Conservation (phyloP, 2,329 filamentous ascomycete genomes). For the Plectosphaerella plurivora region DNA sequence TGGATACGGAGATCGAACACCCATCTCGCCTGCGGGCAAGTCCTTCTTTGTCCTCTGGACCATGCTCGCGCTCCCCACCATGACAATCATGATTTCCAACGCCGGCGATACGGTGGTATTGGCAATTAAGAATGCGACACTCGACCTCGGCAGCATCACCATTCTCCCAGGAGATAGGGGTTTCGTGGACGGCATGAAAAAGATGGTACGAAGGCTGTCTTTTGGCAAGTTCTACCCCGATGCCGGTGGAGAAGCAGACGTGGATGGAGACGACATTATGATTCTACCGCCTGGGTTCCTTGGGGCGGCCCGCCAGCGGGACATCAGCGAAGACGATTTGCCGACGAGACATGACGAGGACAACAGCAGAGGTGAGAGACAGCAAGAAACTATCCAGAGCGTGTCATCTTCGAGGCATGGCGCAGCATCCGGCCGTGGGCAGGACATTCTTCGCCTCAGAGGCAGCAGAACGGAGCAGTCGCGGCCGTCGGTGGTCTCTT, state of each 20-base stretch:
- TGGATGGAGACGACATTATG: conserved; percentile 25
- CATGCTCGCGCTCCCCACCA: conserved; percentile 77
- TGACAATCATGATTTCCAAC: conserved; percentile 81
- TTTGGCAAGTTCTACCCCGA: conserved; percentile 6
- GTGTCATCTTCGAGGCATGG: background rate
- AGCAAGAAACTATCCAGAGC: conserved; percentile 2
- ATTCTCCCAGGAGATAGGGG: conserved; percentile 55
- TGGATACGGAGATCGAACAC: conserved; percentile 78
- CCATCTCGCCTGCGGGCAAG: conserved; percentile 71
- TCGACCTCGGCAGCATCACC: conserved; percentile 53
- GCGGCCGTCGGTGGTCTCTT: background rate
- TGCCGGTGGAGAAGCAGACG: conserved; percentile 4
- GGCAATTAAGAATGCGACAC: conserved; percentile 48
- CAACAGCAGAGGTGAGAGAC: conserved; percentile 12
- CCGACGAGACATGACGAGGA: conserved; percentile 9
- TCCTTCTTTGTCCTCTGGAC: conserved; percentile 95
- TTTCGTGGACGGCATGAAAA: conserved; percentile 39
- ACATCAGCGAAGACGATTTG: conserved; percentile 13
- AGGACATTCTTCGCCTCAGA: background rate
- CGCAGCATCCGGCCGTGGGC: background rate
- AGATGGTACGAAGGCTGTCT: conserved; percentile 19
- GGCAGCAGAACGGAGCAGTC: background rate
- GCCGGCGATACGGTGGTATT: conserved; percentile 81
- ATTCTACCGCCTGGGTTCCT: conserved; percentile 33
- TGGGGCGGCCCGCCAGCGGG: conserved; percentile 24